Percentiles rank a stretch among this genome's conserved stretches.
Evolutionary conservation across 1,139 yeast species (phyloP).

Genomic region (Arxiozyma bovina): DNA sequence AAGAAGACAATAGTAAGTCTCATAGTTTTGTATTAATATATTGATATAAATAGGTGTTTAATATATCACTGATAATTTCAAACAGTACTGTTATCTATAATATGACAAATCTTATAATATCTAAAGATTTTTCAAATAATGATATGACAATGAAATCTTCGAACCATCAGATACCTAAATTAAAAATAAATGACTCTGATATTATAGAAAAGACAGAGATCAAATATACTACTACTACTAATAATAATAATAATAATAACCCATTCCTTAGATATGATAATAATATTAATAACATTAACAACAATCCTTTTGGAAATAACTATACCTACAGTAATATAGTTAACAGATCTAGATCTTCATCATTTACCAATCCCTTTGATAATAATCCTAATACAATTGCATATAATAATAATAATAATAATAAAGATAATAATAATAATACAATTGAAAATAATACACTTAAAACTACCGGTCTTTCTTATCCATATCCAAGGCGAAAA

Average conservation of each 20-base stretch:
- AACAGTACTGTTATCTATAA: no score
- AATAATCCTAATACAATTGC: neutral
- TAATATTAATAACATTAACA: neutral
- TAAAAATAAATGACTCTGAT: conserved; percentile 1
- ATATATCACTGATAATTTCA: no score
- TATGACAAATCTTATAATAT: no score
- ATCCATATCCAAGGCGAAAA: neutral
- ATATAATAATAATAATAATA: neutral
- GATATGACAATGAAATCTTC: no score
- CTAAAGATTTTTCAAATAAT: neutral
- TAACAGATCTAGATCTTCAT: neutral
- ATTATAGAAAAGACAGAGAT: neutral
- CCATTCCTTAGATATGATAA: neutral
- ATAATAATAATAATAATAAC: neutral
- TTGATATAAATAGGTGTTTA: no score
- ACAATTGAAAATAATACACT: no score
- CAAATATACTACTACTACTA: neutral
- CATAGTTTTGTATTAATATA: no score
- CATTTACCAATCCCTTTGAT: neutral
- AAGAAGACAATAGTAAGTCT: no score
- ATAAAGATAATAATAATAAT: neutral
- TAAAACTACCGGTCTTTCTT: neutral
- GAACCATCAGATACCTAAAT: neutral
- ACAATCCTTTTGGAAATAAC: neutral
- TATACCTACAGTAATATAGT: neutral